phyloP scores from a whole-genome alignment of 2,329 filamentous ascomycete genomes.

The Alternaria sp. region DNA sequence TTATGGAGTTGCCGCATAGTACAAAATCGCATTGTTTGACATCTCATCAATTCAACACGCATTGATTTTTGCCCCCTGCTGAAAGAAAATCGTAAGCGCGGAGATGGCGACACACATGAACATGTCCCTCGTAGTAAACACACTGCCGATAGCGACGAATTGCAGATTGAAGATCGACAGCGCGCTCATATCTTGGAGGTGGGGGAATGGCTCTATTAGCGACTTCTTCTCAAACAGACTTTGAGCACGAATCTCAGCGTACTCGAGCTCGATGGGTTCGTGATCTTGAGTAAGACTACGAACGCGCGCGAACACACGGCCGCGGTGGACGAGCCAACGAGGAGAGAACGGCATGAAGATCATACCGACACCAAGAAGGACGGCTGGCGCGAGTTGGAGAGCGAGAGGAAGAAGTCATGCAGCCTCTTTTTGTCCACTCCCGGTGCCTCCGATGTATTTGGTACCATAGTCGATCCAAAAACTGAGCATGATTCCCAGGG shows the following conservation, averaged over 20 bases:
- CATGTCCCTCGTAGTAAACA: constrained; percentile 72
- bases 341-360: constrained; percentile 82
- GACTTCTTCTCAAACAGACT: constrained; percentile 77
- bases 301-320: constrained; percentile 67
- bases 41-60: too few relatives aligned
- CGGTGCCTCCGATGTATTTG: constrained; percentile 64
- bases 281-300: constrained; percentile 69
- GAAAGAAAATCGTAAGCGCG: constrained; percentile 54
- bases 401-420: constrained; percentile 78
- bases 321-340: constrained; percentile 75
- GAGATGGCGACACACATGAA: constrained; percentile 71
- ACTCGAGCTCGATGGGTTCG: constrained; percentile 75
- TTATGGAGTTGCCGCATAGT: constrained; percentile 61
- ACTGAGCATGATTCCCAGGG: constrained; percentile 69
- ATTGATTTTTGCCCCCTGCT: constrained; percentile 59
- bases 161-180: constrained; percentile 65
- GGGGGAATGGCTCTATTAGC: constrained; percentile 71
- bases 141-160: constrained; percentile 69
- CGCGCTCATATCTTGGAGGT: constrained; percentile 66
- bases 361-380: constrained; percentile 73
- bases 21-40: constrained; percentile 55
- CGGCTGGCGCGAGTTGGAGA: constrained; percentile 72
- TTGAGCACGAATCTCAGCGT: constrained; percentile 81
- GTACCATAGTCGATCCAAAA: constrained; percentile 54
- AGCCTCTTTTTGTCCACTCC: constrained; percentile 67